Evolutionary conservation across 148 eudicot genomes (phyloP), one percentile per base, ranked within the genome.

Genomic region (Camellia lanceoleosa): DNA sequence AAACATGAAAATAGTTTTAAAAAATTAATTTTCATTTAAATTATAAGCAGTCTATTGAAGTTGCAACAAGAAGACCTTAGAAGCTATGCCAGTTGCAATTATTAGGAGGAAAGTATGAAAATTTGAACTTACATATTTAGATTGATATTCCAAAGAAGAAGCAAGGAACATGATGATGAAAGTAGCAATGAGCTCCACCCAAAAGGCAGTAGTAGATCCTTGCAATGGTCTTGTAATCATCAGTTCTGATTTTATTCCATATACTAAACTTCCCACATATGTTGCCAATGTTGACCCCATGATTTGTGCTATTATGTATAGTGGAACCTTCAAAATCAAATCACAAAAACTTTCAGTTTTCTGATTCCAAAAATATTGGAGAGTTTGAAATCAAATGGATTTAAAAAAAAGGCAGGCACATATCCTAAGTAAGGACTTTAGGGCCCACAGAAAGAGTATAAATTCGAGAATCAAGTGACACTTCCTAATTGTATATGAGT

Each of bases 141-240:
- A 82, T 65, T 92, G 89, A 83, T 80, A 83, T 18, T 90, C 81
- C 76, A 95, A 72, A 5, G 98, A 88, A 58, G 93, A 88, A 20
- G 89, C 89, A 9, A 92, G 79, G 81, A 93, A 90, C 46, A 90
- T 88, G 70, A 93, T 69, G 77, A 95, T 83, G 81, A 93, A 90
- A 20, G 92, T 88, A 5, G 97, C 94, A 15, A 95, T 84, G 52
- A 93, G 77, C 87, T 95, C 98, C 15, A 91, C 97, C 79, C 83
- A 89, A 63, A 95, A 95, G 44, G 98, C 97, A 11, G 89, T 75
- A 8, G 69, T 76, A 23, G 79, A 52, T 67, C 91, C 90, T 0
- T 84, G 83, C 41, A 88, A 15, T 3, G 98, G 98, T 63, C 75
- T 72, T 0, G 98, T 95, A 68, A 82, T 82, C 91, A 92, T 71